These are phyloP conservation scores for Phytophthora brassicae DNA, from an alignment of 352 stramenopile species.

Conservation along the genomic window DNA sequence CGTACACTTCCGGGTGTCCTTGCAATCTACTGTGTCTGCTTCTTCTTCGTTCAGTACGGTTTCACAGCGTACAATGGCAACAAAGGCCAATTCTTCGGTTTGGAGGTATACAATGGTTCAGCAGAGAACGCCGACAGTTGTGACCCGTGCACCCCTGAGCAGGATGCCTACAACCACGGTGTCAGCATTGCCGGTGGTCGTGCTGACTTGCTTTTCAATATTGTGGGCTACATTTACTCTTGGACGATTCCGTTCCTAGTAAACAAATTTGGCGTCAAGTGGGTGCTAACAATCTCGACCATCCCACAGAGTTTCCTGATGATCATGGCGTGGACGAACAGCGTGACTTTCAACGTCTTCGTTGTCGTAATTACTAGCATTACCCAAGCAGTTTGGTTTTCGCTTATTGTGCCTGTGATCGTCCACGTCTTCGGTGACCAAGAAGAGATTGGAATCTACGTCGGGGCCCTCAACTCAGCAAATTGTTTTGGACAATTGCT, in stretches of 20 bases:
- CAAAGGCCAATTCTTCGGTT: conserved; percentile 63
- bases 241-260: conserved; percentile 47
- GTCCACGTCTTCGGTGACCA: conserved; percentile 56
- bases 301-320: conserved; percentile 59
- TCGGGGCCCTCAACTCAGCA: conserved; percentile 70
- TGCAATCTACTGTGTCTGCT: conserved; percentile 34
- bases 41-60: conserved; percentile 51
- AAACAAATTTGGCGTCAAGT: conserved; percentile 46
- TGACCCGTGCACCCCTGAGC: conserved; percentile 31
- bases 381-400: conserved; percentile 51
- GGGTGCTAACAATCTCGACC: conserved; percentile 34
- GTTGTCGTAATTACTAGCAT: conserved; percentile 49
- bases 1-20: conserved; percentile 37
- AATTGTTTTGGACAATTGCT: conserved; percentile 67
- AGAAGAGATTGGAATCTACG: conserved; percentile 58
- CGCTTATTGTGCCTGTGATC: conserved; percentile 58
- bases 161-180: conserved; percentile 51
- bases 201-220: conserved; percentile 47
- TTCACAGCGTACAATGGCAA: conserved; percentile 63
- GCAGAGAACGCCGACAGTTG: conserved; percentile 43
- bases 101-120: conserved; percentile 45
- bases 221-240: conserved; percentile 48
- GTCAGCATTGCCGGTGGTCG: conserved; percentile 44
- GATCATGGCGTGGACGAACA: conserved; percentile 46
- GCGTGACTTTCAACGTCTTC: conserved; percentile 39